These are phyloP conservation scores for Botryotinia convoluta DNA, from an alignment of 2,329 filamentous ascomycete species.

Conservation along the genomic window DNA sequence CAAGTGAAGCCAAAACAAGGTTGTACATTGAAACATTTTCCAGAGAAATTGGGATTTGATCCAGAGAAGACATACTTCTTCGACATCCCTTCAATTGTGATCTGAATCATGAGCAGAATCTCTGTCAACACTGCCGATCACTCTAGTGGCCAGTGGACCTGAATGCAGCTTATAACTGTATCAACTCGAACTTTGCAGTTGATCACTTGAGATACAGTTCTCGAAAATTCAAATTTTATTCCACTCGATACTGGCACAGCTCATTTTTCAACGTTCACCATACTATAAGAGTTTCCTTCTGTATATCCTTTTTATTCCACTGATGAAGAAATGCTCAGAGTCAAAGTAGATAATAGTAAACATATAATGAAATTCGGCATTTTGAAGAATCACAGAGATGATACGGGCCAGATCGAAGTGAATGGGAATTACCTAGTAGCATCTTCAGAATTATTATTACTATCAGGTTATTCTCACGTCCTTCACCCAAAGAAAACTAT, in stretches of 20 bases:
- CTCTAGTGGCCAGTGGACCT: too few species aligned
- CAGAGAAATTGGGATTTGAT: background rate
- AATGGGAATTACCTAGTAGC: background rate
- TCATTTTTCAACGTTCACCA: background rate
- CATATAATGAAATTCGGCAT: background rate
- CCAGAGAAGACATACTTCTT: background rate
- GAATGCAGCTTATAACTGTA: background rate
- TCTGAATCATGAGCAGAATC: background rate
- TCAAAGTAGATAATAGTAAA: background rate
- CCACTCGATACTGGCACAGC: too few species aligned
- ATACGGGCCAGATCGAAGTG: background rate
- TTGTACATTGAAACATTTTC: background rate
- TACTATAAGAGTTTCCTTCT: background rate
- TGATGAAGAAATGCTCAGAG: background rate
- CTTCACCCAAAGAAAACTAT: background rate
- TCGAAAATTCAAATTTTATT: too few species aligned
- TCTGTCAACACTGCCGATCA: background rate
- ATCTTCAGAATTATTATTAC: background rate
- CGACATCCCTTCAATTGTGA: background rate
- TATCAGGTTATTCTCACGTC: too few species aligned
- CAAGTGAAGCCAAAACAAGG: background rate
- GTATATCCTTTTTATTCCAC: background rate
- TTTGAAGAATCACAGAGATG: background rate
- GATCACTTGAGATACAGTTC: too few species aligned
- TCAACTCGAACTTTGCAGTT: background rate